These are phyloP conservation scores for Xylaria nigripes DNA, from an alignment of 495 filamentous ascomycete species.

Conservation along the genomic window DNA sequence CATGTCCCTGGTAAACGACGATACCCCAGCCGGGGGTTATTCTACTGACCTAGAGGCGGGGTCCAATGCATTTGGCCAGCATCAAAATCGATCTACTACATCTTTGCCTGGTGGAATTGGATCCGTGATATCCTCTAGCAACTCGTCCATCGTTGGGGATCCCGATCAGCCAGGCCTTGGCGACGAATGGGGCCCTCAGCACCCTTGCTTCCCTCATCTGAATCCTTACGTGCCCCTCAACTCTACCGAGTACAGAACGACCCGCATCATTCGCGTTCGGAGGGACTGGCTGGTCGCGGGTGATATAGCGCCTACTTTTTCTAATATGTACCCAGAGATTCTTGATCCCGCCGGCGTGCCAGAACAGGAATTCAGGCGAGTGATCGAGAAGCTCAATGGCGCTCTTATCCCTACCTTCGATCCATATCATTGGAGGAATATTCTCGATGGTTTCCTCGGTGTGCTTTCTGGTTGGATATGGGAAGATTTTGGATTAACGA, in stretches of 20 bases:
- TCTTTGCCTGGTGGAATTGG: slow-evolving; percentile 38
- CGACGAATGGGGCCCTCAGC: slow-evolving; percentile 76
- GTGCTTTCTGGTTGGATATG: slow-evolving; percentile 83
- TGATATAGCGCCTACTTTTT: slow-evolving; percentile 88
- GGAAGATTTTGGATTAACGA: slow-evolving; percentile 76
- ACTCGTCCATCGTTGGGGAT: slow-evolving; percentile 49
- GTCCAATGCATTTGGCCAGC: slow-evolving; percentile 25
- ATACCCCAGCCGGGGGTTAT: slow-evolving; percentile 25
- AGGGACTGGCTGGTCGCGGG: slow-evolving; percentile 86
- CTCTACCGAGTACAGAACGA: slow-evolving; percentile 63
- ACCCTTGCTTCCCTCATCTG: slow-evolving; percentile 85
- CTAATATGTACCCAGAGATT: slow-evolving; percentile 92
- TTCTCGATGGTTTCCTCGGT: slow-evolving; percentile 67
- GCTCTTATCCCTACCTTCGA: slow-evolving; percentile 63
- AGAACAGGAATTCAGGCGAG: slow-evolving; percentile 70
- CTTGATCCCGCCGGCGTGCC: slow-evolving; percentile 72
- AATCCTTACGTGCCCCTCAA: slow-evolving; percentile 83
- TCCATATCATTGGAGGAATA: slow-evolving; percentile 61
- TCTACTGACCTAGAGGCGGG: slow-evolving; percentile 47
- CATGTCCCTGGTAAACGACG: slow-evolving; percentile 29
- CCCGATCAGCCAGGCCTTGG: slow-evolving; percentile 42
- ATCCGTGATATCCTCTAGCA: slow-evolving; percentile 40
- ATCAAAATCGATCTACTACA: slow-evolving; percentile 28
- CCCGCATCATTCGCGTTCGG: slow-evolving; percentile 81
- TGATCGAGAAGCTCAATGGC: slow-evolving; percentile 70